A percentile compares a stretch with the other conserved stretches of the same genome.
phyloP scores from a whole-genome alignment of 2,329 filamentous ascomycete species.

The Monosporascus cannonballus region DNA sequence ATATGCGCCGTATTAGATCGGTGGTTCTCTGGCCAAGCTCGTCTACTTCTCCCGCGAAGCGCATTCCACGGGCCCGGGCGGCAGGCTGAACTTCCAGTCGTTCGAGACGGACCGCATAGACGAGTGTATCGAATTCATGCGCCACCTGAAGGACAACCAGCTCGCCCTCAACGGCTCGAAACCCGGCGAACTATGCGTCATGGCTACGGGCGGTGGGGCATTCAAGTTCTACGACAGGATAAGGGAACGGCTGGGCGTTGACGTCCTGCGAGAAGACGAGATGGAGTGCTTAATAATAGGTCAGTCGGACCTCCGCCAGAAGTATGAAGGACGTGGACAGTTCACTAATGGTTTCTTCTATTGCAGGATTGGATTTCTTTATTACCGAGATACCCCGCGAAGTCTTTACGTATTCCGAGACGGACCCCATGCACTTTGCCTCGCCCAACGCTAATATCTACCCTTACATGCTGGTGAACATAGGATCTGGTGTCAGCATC shows the following conservation, averaged over 20 bases:
- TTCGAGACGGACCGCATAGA: conserved; percentile 96
- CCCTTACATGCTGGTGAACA: conserved; percentile 96
- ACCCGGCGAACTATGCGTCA: conserved; percentile 73
- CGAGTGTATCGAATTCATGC: conserved; percentile 88
- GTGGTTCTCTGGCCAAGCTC: conserved; percentile 89
- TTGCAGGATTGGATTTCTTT: conserved; percentile 87
- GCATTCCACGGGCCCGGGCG: conserved; percentile 71
- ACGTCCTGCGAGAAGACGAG: conserved; percentile 89
- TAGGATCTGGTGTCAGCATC: conserved; percentile 94
- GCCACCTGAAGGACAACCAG: conserved; percentile 77
- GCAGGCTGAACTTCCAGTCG: conserved; percentile 87
- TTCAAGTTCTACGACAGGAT: conserved; percentile 97
- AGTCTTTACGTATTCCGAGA: conserved; percentile 93
- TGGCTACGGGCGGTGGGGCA: conserved; percentile 92
- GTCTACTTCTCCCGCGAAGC: conserved; percentile 95
- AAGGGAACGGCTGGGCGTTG: conserved; percentile 72
- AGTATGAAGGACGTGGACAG: no score
- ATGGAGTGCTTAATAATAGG: conserved; percentile 98
- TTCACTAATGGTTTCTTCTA: neutral
- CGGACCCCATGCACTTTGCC: conserved; percentile 84
- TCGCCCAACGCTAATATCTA: conserved; percentile 76
- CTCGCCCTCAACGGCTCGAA: conserved; percentile 66
- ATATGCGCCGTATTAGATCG: conserved; percentile 57
- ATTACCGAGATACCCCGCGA: conserved; percentile 96
- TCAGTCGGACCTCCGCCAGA: conserved; percentile 30